Base-by-base conservation (phyloP, 2,329 filamentous ascomycete species). In the Sphaerulina populicola region DNA sequence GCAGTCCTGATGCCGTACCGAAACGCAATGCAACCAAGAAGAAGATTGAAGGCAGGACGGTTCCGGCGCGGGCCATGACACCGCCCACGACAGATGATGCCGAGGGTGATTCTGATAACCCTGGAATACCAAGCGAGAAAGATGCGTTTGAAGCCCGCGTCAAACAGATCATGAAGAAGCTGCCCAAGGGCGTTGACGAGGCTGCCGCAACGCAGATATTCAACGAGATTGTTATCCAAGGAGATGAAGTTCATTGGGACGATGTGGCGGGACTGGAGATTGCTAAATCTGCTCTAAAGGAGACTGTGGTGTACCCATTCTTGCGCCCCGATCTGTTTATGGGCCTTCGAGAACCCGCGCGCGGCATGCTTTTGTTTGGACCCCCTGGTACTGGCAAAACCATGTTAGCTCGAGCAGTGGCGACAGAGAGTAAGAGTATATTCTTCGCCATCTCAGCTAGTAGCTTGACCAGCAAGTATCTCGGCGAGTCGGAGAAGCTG, bases 351-450 rank as follows among this genome's bases (percentile, higher is more conserved):
- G 93, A 98, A 65, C 93, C 93, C 15, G 91, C 93, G 11, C 78
- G 89, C 52, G 93, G 93, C 5, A 97, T 98, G 88, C 76, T 98
- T 1, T 76, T 98, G 1, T 98, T 98, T 65, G 93, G 93, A 0
- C 93, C 93, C 1, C 93, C 93, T 0, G 93, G 93, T n/a, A 98
- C 93, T 0, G 93, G 93, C 47, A 98, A 98, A 70, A 98, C 93
- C 0, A 98, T 98, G 93, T 75, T 98, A 35, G 93, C 93, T 8
- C 81, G 93, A 57, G 89, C 88, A 7, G 91, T 97, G 0, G 93
- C 93, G 1, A 97, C 93, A 0, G 93, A 98, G 68, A 94, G 88
- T 1, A 85, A 83, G 62, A 94, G 88, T 9, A 94, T 94, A 0
- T 98, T 97, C 70, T 97, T 98, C 71, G 94, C 90, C 11, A 95